Evolutionary conservation across 768 basidiomycete species (phyloP).

Genomic region (Pulveroboletus sp.): DNA sequence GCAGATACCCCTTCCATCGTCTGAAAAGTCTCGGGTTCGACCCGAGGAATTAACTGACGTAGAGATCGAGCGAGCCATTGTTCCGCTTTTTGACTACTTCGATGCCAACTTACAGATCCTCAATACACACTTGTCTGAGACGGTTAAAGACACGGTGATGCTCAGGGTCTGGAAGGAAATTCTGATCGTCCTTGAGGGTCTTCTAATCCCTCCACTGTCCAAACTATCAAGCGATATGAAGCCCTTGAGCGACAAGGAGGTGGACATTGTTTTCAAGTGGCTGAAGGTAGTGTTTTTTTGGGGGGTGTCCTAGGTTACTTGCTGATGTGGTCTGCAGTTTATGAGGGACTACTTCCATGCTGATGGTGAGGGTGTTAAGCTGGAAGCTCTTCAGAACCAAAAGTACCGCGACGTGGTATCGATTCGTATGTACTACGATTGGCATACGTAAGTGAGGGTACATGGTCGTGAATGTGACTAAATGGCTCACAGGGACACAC

Average conservation of each 20-base stretch:
- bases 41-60: constrained; percentile 85
- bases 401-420: constrained; percentile 91
- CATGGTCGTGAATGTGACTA: constrained; percentile 2
- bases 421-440: constrained; percentile 93
- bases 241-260: constrained; percentile 89
- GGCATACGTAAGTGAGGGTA: constrained; percentile 66
- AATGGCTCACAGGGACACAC: constrained; percentile 50
- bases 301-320: not conserved
- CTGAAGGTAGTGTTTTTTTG: constrained; percentile 58
- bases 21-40: constrained; percentile 72
- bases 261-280: constrained; percentile 99
- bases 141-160: constrained; percentile 90
- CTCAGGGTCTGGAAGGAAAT: constrained; percentile 95
- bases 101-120: constrained; percentile 89
- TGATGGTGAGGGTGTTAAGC: constrained; percentile 83
- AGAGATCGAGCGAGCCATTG: constrained; percentile 90
- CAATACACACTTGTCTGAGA: constrained; percentile 80
- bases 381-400: constrained; percentile 85
- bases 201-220: constrained; percentile 87
- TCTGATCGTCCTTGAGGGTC: constrained; percentile 73
- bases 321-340: constrained; percentile 50
- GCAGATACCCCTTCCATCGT: constrained; percentile 67
- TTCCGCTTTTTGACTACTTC: constrained; percentile 92
- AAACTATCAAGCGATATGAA: constrained; percentile 87
- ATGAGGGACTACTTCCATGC: constrained; percentile 93